Evolutionary conservation across 2,329 filamentous ascomycete genomes (phyloP).

Genomic region (Aspergillus felis): DNA sequence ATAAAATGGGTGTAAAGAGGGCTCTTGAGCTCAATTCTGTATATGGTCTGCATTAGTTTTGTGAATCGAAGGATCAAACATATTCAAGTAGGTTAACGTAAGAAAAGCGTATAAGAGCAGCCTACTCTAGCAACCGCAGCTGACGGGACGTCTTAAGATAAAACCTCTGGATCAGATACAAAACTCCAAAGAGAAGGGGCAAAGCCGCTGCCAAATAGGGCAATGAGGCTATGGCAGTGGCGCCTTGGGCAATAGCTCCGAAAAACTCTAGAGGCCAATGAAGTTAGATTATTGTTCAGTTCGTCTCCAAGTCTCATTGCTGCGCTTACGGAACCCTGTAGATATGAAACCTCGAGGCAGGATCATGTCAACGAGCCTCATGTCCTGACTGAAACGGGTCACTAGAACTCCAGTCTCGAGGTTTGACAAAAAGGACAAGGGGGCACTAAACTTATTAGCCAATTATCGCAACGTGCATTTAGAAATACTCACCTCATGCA

Average conservation of each 20-base stretch:
- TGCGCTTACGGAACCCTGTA: too few species aligned
- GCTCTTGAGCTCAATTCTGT: slow-evolving; percentile 14
- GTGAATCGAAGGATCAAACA: too few species aligned
- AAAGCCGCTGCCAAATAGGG: slow-evolving; percentile 12
- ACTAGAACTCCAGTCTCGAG: slow-evolving; percentile 41
- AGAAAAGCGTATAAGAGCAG: too few species aligned
- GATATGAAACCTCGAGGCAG: slow-evolving; percentile 22
- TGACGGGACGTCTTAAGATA: slow-evolving; percentile 18
- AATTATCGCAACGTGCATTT: too few species aligned
- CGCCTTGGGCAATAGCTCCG: slow-evolving; percentile 1
- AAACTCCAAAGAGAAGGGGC: slow-evolving; percentile 6
- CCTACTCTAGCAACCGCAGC: slow-evolving; percentile 12
- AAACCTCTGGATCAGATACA: slow-evolving; percentile 14
- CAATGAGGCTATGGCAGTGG: slow-evolving; percentile 9
- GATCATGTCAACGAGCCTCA: slow-evolving; percentile 43
- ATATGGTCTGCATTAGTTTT: too few species aligned
- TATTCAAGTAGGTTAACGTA: too few species aligned
- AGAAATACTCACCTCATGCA: not conserved
- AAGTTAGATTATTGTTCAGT: too few species aligned
- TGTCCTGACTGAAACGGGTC: slow-evolving; percentile 42
- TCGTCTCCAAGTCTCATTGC: too few species aligned
- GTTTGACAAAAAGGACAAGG: slow-evolving; percentile 41
- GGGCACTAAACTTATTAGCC: slow-evolving; percentile 21
- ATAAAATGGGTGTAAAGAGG: slow-evolving; percentile 40
- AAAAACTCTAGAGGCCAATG: too few species aligned